A percentile compares a stretch with the other conserved stretches of the same genome.
phyloP scores from a whole-genome alignment of 2,329 filamentous ascomycete species.

The Ceratocystis albifundus region DNA sequence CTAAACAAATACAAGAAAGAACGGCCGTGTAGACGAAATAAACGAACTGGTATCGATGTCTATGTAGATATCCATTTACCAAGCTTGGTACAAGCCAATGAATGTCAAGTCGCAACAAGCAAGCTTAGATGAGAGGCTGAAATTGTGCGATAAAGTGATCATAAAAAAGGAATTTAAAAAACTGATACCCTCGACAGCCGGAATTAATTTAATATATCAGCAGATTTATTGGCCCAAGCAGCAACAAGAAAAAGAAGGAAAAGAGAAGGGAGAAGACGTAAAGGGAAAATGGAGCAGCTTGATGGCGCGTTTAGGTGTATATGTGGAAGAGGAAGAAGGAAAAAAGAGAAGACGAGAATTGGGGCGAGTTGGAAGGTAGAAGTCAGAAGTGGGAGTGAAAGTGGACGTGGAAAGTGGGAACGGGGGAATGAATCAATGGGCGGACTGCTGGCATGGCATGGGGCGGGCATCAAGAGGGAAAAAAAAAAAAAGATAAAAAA shows the following conservation, averaged over 20 bases:
- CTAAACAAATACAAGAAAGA: not conserved
- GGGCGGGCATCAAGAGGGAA: constrained; percentile 7
- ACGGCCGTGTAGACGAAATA: not conserved
- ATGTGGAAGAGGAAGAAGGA: constrained; percentile 1
- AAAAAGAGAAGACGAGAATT: not conserved
- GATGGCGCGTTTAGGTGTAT: constrained; percentile 3
- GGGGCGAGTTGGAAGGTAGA: not conserved
- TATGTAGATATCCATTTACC: not conserved
- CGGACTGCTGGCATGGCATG: not conserved
- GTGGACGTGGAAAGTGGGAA: constrained; percentile 11
- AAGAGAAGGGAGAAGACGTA: not conserved
- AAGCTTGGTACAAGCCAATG: constrained; percentile 7
- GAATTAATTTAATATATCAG: not conserved
- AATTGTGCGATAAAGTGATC: constrained; percentile 2
- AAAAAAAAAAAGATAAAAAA: constrained; percentile 13
- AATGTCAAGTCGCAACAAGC: constrained; percentile 5
- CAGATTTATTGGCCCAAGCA: not conserved
- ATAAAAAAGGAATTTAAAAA: not conserved
- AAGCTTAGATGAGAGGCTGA: not conserved
- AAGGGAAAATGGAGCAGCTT: not conserved
- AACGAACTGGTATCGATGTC: not conserved
- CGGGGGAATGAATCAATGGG: not conserved
- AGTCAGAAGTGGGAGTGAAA: constrained; percentile 7
- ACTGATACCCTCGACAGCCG: not conserved
- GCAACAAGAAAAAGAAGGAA: not conserved